Percentiles rank a stretch among this genome's conserved stretches.
Evolutionary conservation across 345 rosid species (phyloP).

Genomic region (Raphanus sativus): DNA sequence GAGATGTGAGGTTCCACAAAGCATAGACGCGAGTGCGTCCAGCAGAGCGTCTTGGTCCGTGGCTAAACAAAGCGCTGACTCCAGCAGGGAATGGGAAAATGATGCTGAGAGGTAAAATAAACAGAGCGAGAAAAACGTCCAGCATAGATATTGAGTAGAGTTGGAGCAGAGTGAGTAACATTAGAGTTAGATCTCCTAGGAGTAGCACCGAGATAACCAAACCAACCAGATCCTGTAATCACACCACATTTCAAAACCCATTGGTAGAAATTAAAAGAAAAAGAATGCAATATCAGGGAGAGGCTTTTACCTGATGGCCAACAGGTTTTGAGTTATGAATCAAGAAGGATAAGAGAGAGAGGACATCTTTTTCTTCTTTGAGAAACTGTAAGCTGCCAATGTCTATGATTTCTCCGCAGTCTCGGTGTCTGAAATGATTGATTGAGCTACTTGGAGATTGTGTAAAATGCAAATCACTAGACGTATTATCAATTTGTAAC

Average conservation of each 20-base stretch:
- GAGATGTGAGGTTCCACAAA: conserved; percentile 77
- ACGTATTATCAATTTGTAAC: conserved; percentile 23
- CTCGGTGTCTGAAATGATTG: conserved; percentile 36
- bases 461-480: conserved; percentile 28
- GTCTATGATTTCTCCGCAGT: conserved; percentile 65
- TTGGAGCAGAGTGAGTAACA: conserved; percentile 85
- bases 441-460: conserved; percentile 24
- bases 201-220: conserved; percentile 75
- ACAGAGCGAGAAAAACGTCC: conserved; percentile 61
- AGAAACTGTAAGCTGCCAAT: conserved; percentile 62
- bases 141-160: conserved; percentile 81
- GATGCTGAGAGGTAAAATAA: conserved; percentile 75
- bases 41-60: conserved; percentile 89
- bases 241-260: not conserved
- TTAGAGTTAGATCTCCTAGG: conserved; percentile 78
- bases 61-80: conserved; percentile 86
- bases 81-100: conserved; percentile 89
- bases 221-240: conserved; percentile 83
- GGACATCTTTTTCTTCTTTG: conserved; percentile 53
- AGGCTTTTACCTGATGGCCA: conserved; percentile 78
- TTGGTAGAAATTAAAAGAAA: not conserved
- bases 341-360: conserved; percentile 59
- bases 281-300: conserved; percentile 2
- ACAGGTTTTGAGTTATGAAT: conserved; percentile 72
- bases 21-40: conserved; percentile 82